These are phyloP conservation scores for Chrysoporthe deuterocubensis DNA, from an alignment of 2,329 filamentous ascomycete genomes.

Conservation along the genomic window DNA sequence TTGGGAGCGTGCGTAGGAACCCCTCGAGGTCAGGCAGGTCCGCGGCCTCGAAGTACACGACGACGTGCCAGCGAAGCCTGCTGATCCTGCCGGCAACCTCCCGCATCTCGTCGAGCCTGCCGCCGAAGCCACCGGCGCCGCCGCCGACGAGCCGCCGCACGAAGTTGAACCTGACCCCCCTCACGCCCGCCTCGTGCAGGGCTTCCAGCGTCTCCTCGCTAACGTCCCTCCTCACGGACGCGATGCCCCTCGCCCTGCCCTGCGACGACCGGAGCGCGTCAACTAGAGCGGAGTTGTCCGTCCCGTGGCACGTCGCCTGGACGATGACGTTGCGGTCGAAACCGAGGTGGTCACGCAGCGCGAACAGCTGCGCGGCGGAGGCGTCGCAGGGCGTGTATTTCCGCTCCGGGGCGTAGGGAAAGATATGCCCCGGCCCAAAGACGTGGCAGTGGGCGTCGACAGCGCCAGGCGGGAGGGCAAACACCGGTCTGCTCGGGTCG, in stretches of 20 bases:
- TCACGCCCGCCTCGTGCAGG: conserved; percentile 2
- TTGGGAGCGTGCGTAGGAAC: neutral
- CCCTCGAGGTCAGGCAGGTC: neutral
- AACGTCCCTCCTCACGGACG: neutral
- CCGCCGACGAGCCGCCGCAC: conserved; percentile 1
- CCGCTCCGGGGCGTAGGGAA: neutral
- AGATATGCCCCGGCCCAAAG: neutral
- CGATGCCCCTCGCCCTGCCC: conserved; percentile 2
- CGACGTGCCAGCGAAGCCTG: conserved; percentile 5
- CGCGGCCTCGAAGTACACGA: conserved; percentile 6
- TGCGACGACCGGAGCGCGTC: neutral
- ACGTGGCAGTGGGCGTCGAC: conserved; percentile 11
- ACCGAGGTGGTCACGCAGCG: conserved; percentile 4
- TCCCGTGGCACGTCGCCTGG: conserved; percentile 1
- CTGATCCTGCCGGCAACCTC: neutral
- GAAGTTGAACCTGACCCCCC: conserved; percentile 1
- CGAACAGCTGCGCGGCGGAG: neutral
- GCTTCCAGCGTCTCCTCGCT: neutral
- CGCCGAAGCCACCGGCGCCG: neutral
- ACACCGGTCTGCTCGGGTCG: conserved; percentile 5
- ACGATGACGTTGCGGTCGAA: conserved; percentile 1
- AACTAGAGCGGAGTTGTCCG: conserved; percentile 1
- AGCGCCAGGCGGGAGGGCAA: conserved; percentile 6
- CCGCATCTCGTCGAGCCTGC: neutral
- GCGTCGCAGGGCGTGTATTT: conserved; percentile 9